These are phyloP conservation scores for Heliophila coronopifolia DNA, from an alignment of 441 rosid species.

Conservation along the genomic window DNA sequence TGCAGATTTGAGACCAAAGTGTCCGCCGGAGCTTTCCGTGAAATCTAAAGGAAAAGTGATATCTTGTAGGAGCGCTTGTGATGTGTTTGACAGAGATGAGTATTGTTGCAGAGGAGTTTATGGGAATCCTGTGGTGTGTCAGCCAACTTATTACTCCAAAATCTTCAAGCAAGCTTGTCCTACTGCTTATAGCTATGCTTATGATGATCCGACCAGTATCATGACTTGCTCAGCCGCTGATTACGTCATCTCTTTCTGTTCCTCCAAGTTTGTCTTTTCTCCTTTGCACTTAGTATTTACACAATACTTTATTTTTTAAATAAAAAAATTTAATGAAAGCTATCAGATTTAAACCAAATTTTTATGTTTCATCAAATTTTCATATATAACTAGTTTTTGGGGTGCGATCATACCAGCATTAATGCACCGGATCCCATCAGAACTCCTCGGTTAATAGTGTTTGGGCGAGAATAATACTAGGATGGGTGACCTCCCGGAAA, in stretches of 20 bases:
- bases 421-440: no score
- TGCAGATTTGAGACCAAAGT: slow-evolving; percentile 43
- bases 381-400: no score
- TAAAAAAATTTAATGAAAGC: no score
- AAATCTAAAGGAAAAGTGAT: slow-evolving; percentile 59
- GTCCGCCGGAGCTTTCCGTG: slow-evolving; percentile 61
- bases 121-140: slow-evolving; percentile 57
- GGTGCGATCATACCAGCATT: no score
- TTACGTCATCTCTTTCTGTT: slow-evolving; percentile 65
- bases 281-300: no score
- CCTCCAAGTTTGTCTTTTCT: slow-evolving; percentile 64
- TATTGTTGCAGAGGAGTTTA: slow-evolving; percentile 74
- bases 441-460: no score
- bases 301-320: no score
- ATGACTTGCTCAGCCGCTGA: slow-evolving; percentile 70
- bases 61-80: slow-evolving; percentile 85
- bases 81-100: slow-evolving; percentile 81
- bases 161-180: slow-evolving; percentile 84
- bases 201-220: slow-evolving; percentile 86
- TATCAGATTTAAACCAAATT: no score
- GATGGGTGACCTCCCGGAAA: no score
- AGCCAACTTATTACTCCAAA: slow-evolving; percentile 72
- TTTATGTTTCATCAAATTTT: no score
- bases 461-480: no score
- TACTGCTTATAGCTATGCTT: slow-evolving; percentile 82